Base-by-base conservation (phyloP, 148 eudicot species). In the Chenopodium berlandieri region DNA sequence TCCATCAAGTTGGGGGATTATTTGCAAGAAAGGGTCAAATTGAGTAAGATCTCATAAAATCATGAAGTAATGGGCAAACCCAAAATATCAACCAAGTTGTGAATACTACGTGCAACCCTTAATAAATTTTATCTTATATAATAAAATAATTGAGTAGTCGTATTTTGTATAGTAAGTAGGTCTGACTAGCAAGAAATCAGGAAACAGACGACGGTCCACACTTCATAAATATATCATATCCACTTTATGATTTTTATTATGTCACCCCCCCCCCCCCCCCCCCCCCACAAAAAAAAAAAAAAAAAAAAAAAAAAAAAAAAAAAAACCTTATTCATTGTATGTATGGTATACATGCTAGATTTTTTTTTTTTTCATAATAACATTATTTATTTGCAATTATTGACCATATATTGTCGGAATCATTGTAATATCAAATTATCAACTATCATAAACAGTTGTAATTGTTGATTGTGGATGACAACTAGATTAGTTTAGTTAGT, bases 11-110 rank as follows among this genome's bases (percentile, higher is more conserved):
- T 62, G 66, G 65, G 63, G 17, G 4, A 2, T 34, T 10, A 10
- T 52, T 67, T 12, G 0, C 37, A 67, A 67, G 25, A 67, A 67
- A 30, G 1, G 37, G 37, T 67, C 19, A 67, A 40, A 40, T 40
- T 40, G 44, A 40, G 44, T 8, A 40, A 40, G 44, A 40, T 40
- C 44, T 40, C 44, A 40, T 34, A 40, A 40, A 4, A 40, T 40
- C 44, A 40, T 40, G 44, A 40, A 40, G 44, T 40, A 40, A 13
- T 67, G 71, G 37, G 7, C 37, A 67, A 67, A 30, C 69, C 25
- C 69, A n/a, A 65, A n/a, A 9, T 65, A n/a, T 65, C 68, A 64
- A 64, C 25, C 68, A 64, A 64, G 68, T 64, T 64, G 31, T 64
- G 68, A 25, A 8, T 22, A 64, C 7, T 4, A 64, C 31, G 68